Evolutionary conservation across 495 filamentous ascomycete species (phyloP), one percentile per base, ranked within the genome.

Genomic region (Pyrenopolyporus hunteri): DNA sequence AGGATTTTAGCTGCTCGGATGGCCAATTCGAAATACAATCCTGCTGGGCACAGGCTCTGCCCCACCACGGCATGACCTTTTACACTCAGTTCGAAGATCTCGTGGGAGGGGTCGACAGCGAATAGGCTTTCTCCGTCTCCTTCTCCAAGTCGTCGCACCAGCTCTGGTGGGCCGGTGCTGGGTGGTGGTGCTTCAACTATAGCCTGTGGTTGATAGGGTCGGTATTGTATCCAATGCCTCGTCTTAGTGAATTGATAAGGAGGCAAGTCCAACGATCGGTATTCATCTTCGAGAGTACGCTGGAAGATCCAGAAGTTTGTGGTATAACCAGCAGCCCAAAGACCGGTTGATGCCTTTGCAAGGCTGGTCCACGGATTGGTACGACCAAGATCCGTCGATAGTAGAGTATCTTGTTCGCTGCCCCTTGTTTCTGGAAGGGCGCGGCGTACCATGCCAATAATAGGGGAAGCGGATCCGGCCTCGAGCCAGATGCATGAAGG

Each of bases 211-310:
- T 42, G 23, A 31, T 49, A 39, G 6, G 51, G 44, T 52, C 13
- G 42, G 57, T 42, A 39, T 46, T 25, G 46, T 61, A 72, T 31
- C 47, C 57, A 57, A 59, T 82, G 77, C 0, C 60, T 33, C 0
- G 74, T 57, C 51, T 76, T 76, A 20, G 82, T 79, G 40, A 86
- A 86, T 53, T 83, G 79, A 36, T 84, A 85, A 0, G 82, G 77
- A 8, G 83, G 83, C 0, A 86, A 73, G 1, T 71, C 44, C n/a
- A 83, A 4, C 4, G 36, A 51, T 4, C 44, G 20, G 49, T 80
- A 78, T 17, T 47, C 19, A 23, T 11, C 14, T 11, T 36, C 20
- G 25, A 62, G 50, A 1, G 22, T 16, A 8, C 52, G 33, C 22
- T 59, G 55, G 55, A 70, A 73, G 1, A 51, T 20, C 66, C 49